Evolutionary conservation across 495 filamentous ascomycete species (phyloP), one percentile per base, ranked within the genome.

Genomic region (Mycothermus thermophilus): DNA sequence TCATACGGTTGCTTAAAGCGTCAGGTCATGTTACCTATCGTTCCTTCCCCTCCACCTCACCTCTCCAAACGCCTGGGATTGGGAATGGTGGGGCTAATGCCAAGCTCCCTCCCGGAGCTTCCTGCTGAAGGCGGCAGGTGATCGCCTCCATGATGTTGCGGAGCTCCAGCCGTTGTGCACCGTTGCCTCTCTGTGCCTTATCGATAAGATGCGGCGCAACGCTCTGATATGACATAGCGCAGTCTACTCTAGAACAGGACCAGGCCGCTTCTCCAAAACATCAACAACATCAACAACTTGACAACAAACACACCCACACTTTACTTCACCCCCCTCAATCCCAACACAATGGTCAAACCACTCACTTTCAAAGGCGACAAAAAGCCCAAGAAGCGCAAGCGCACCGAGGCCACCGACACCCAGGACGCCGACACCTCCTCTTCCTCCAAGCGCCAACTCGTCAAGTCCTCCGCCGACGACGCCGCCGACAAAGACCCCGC

Each of bases 281-380:
- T n/a, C n/a, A n/a, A n/a, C n/a, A n/a, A n/a, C n/a, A n/a, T n/a
- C n/a, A n/a, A n/a, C n/a, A n/a, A n/a, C n/a, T n/a, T n/a, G n/a
- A n/a, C n/a, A n/a, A n/a, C n/a, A n/a, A n/a, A n/a, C n/a, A n/a
- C n/a, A n/a, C n/a, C n/a, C n/a, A n/a, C n/a, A n/a, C n/a, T n/a
- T n/a, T n/a, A n/a, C n/a, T 11, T 25, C 34, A 35, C 9, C 10
- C 11, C 12, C 16, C 6, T 10, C 7, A n/a, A n/a, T n/a, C n/a
- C n/a, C n/a, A n/a, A n/a, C 27, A 43, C 43, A 4, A 77, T 77
- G 73, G 69, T 93, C 34, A 94, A 92, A 55, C 72, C 88, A 28
- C 67, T 97, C 28, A 65, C 71, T 24, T 97, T 97, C 66, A 97
- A 97, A 64, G 90, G 90, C 64, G 92, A 97, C 58, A 94, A 85